phyloP scores from a whole-genome alignment of 2,329 filamentous ascomycete species.

The Pyricularia sp. region DNA sequence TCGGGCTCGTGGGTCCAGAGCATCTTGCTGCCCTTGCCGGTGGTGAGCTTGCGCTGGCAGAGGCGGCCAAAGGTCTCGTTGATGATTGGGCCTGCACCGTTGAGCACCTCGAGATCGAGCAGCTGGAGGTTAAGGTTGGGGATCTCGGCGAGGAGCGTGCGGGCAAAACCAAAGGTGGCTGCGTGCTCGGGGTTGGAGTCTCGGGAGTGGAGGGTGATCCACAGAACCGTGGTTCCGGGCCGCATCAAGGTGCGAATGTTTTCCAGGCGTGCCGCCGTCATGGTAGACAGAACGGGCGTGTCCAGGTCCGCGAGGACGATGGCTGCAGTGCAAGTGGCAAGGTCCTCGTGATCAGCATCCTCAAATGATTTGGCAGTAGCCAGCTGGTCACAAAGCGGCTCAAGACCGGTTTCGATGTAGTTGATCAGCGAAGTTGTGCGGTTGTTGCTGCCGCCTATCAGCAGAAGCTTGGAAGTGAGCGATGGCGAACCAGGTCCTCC shows the following conservation, averaged over 20 bases:
- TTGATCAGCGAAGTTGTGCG: slow-evolving; percentile 11
- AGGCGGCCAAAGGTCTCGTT: slow-evolving; percentile 15
- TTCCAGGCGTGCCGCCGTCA: slow-evolving; percentile 22
- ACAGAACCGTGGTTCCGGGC: slow-evolving; percentile 20
- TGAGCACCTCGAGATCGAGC: slow-evolving; percentile 18
- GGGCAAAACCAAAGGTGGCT: slow-evolving; percentile 21
- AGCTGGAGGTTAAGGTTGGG: slow-evolving; percentile 20
- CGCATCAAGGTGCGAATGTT: slow-evolving; percentile 15
- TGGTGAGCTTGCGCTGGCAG: background rate
- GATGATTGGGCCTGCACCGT: slow-evolving; percentile 8
- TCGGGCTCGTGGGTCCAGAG: slow-evolving; percentile 26
- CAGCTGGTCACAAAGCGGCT: slow-evolving; percentile 12
- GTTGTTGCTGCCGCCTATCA: slow-evolving; percentile 19
- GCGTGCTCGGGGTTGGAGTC: slow-evolving; percentile 16
- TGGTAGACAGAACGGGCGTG: slow-evolving; percentile 20
- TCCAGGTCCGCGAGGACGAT: slow-evolving; percentile 28
- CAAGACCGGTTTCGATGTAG: slow-evolving; percentile 14
- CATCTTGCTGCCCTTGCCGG: background rate
- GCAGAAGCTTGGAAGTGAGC: slow-evolving; percentile 15
- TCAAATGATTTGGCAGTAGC: slow-evolving; percentile 16
- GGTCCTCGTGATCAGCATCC: slow-evolving; percentile 11
- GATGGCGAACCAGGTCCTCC: background rate
- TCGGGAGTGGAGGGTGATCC: slow-evolving; percentile 18
- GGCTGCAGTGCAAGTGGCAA: slow-evolving; percentile 18
- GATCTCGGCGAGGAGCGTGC: slow-evolving; percentile 21